phyloP scores from a whole-genome alignment of 2,329 filamentous ascomycete species.

The Microdochium paspali region DNA sequence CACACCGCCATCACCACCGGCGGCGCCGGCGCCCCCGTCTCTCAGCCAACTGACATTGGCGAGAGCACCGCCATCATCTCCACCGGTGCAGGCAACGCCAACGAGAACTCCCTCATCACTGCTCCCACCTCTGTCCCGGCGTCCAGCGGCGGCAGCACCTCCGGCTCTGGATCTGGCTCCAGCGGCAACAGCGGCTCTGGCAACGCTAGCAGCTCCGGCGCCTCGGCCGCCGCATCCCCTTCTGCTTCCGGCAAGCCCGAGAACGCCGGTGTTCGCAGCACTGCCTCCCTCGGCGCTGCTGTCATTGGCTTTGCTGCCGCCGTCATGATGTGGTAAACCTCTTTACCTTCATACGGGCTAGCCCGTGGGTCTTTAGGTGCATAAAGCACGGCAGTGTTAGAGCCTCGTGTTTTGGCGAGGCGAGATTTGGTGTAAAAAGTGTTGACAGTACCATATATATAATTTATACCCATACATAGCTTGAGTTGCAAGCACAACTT shows the following conservation, averaged over 20 bases:
- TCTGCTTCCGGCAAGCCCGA: not conserved
- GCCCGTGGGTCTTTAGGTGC: not conserved
- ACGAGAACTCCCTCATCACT: slow-evolving; percentile 3
- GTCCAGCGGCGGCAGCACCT: not conserved
- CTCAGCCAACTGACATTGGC: slow-evolving; percentile 8
- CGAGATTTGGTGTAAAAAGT: too few relatives aligned
- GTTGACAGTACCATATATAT: too few relatives aligned
- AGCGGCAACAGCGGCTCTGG: slow-evolving; percentile 2
- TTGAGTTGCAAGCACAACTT: too few relatives aligned
- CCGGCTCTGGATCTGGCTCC: not conserved
- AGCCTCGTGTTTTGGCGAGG: too few relatives aligned
- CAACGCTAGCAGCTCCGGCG: not conserved
- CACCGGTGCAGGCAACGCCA: slow-evolving; percentile 1
- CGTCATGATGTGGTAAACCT: slow-evolving; percentile 3
- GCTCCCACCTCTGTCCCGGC: not conserved
- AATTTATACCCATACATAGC: too few relatives aligned
- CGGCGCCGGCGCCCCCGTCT: slow-evolving; percentile 4
- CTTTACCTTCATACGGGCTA: not conserved
- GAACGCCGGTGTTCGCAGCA: slow-evolving; percentile 5
- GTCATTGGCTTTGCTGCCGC: slow-evolving; percentile 14
- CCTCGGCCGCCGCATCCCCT: slow-evolving; percentile 1
- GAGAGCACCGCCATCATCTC: slow-evolving; percentile 7
- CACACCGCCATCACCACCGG: slow-evolving; percentile 3
- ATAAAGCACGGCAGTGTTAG: too few relatives aligned
- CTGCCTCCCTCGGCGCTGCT: slow-evolving; percentile 13